Conservation (phyloP, 345 rosid genomes). For the Syzygium jambos region DNA sequence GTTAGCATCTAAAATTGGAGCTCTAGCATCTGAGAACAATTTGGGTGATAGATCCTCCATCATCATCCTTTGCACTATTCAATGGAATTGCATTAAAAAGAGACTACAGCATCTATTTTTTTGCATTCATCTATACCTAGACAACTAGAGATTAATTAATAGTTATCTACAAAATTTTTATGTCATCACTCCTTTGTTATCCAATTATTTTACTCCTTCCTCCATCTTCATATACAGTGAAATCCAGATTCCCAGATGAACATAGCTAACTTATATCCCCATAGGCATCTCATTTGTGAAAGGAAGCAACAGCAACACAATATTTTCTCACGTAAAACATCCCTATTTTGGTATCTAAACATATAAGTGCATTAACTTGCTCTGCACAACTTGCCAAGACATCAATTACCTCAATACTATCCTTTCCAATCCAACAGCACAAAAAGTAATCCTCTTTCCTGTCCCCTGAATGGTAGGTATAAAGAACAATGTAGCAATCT, state of each 20-base stretch:
- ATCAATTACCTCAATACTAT: constrained; percentile 73
- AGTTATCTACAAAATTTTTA: not conserved
- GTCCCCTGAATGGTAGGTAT: constrained; percentile 87
- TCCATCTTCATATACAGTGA: not conserved
- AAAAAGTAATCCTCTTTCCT: constrained; percentile 93
- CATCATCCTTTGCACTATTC: not conserved
- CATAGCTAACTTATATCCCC: not conserved
- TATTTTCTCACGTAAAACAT: not conserved
- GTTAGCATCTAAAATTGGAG: not conserved
- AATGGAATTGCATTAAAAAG: not conserved
- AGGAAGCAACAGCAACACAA: not conserved
- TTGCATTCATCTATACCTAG: not conserved
- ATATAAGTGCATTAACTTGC: not conserved
- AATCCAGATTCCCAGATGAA: not conserved
- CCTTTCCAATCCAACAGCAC: constrained; percentile 92
- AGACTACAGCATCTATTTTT: not conserved
- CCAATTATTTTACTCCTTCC: not conserved
- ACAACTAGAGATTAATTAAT: not conserved
- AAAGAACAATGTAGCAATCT: constrained; percentile 90
- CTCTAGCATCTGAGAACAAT: not conserved
- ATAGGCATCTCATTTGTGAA: not conserved
- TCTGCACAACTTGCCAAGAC: not conserved
- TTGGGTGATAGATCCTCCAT: not conserved
- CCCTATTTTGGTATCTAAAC: not conserved
- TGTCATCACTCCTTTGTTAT: not conserved